These are phyloP conservation scores for Microbotryum violaceum DNA, from an alignment of 1,284 basidiomycete genomes.

Conservation along the genomic window DNA sequence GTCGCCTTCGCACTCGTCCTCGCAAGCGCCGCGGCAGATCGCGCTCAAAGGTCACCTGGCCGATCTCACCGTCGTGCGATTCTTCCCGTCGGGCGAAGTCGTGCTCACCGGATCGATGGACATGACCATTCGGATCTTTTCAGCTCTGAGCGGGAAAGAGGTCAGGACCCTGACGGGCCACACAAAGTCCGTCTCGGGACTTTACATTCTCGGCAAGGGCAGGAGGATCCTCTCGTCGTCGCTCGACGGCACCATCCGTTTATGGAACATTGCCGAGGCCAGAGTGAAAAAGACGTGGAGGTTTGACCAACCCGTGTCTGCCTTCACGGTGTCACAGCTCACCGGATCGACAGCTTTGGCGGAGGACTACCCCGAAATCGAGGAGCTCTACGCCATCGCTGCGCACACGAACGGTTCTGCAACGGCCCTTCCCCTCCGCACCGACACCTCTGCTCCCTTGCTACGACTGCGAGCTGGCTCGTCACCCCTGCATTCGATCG, in stretches of 20 bases:
- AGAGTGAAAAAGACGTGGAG: constrained; percentile 8
- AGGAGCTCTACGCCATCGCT: constrained; percentile 4
- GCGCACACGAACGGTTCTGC: constrained; percentile 16
- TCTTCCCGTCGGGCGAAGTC: constrained; percentile 38
- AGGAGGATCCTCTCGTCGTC: constrained; percentile 35
- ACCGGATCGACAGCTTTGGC: neutral
- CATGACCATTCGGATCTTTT: constrained; percentile 43
- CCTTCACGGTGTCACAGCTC: constrained; percentile 1
- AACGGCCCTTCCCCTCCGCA: neutral
- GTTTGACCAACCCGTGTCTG: constrained; percentile 10
- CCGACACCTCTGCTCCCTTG: neutral
- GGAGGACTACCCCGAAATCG: neutral
- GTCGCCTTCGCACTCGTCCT: constrained; percentile 6
- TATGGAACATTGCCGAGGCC: constrained; percentile 24
- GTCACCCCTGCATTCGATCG: neutral
- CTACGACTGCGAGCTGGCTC: neutral
- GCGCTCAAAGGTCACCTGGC: constrained; percentile 44
- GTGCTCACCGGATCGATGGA: constrained; percentile 44
- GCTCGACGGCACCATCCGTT: constrained; percentile 46
- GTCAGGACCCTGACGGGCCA: constrained; percentile 43
- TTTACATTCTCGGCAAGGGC: constrained; percentile 29
- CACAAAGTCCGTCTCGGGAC: constrained; percentile 37
- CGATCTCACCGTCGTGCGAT: constrained; percentile 42
- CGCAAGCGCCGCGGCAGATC: constrained; percentile 23
- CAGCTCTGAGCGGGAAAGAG: constrained; percentile 46